These are phyloP conservation scores for Neurospora sp. DNA, from an alignment of 495 filamentous ascomycete genomes.

Conservation along the genomic window DNA sequence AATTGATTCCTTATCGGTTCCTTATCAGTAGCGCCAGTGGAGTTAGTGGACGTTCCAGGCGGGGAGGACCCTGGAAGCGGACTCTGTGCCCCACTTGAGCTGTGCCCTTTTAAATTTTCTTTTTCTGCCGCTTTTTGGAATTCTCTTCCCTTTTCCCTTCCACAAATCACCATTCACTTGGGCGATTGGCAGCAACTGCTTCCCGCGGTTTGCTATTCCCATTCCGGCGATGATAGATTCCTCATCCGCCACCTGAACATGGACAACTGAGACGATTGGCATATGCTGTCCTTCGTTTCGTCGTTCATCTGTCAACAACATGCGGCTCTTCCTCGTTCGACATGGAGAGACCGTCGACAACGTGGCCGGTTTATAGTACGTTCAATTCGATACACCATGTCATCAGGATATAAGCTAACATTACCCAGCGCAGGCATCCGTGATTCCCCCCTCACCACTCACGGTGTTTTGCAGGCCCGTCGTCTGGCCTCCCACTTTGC, in stretches of 20 bases:
- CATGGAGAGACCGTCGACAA: constrained; percentile 89
- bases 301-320: constrained; percentile 11
- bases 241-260: neutral
- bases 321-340: constrained; percentile 70
- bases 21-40: neutral
- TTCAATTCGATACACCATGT: neutral
- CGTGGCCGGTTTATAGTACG: constrained; percentile 65
- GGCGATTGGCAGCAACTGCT: neutral
- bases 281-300: neutral
- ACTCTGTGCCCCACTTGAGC: neutral
- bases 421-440: constrained; percentile 59
- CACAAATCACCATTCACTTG: neutral
- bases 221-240: neutral
- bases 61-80: neutral
- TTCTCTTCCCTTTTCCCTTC: neutral
- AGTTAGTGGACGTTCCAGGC: neutral
- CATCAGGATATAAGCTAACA: constrained; percentile 4
- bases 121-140: neutral
- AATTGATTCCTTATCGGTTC: neutral
- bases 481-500: constrained; percentile 53
- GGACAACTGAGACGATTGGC: neutral
- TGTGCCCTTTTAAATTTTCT: neutral
- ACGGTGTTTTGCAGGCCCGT: constrained; percentile 67
- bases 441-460: constrained; percentile 72
- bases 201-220: neutral